These are phyloP conservation scores for Podila epicladia DNA, from an alignment of 192 early-diverging fungal genomes.

Conservation along the genomic window DNA sequence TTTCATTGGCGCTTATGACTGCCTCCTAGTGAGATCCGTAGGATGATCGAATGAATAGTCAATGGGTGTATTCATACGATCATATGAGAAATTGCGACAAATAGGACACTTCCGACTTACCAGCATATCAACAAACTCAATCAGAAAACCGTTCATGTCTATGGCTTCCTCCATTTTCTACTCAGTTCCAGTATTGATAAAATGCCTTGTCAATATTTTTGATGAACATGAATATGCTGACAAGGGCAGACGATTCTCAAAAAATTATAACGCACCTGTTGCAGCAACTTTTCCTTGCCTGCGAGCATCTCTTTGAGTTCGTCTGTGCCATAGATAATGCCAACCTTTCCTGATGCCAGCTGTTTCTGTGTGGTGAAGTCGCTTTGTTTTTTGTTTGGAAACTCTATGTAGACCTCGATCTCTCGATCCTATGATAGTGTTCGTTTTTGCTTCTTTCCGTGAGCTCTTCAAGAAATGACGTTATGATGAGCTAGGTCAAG, in stretches of 20 bases:
- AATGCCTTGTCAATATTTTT: not conserved
- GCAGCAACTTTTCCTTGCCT: constrained; percentile 30
- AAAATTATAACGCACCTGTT: constrained; percentile 18
- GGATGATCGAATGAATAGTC: not conserved
- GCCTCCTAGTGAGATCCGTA: constrained; percentile 10
- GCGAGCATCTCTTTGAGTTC: constrained; percentile 33
- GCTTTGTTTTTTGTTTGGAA: not conserved
- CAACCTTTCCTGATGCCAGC: constrained; percentile 2
- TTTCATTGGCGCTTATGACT: constrained; percentile 11
- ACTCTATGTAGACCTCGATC: constrained; percentile 33
- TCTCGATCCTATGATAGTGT: constrained; percentile 24
- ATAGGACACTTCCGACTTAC: not conserved
- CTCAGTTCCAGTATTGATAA: not conserved
- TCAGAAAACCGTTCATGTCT: constrained; percentile 33
- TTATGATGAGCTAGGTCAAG: not conserved
- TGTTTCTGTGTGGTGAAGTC: not conserved
- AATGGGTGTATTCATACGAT: no score
- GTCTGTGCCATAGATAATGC: constrained; percentile 20
- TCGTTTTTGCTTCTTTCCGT: no score
- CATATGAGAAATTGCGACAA: not conserved
- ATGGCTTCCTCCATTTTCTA: constrained; percentile 42
- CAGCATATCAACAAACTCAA: constrained; percentile 35
- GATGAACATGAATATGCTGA: not conserved
- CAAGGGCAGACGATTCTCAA: not conserved
- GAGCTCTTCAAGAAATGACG: not conserved